Evolutionary conservation across 2,329 filamentous ascomycete species (phyloP).

Genomic region (Pseudogymnoascus pannorum): DNA sequence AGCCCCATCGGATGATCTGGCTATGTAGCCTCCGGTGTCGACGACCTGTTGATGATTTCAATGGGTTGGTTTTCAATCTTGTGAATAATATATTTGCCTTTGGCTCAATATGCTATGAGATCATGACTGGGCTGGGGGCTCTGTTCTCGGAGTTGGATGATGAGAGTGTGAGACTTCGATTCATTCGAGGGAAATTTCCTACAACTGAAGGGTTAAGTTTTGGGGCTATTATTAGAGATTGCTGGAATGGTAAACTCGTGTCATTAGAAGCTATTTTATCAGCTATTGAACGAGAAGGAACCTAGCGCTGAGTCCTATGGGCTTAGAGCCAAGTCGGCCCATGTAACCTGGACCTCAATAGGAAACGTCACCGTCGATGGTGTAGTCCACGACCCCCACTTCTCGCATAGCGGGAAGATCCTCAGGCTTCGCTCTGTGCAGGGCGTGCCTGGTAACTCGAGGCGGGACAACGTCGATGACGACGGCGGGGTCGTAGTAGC

Average conservation of each 20-base stretch:
- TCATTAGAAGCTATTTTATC: not conserved
- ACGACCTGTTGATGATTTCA: not conserved
- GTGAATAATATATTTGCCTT: not conserved
- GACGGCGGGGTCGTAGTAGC: too few species aligned
- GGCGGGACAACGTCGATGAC: too few species aligned
- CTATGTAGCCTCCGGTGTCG: conserved; percentile 1
- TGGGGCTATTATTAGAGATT: not conserved
- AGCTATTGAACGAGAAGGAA: not conserved
- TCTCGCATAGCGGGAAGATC: too few species aligned
- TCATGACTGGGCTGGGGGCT: not conserved
- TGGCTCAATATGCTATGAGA: conserved; percentile 7
- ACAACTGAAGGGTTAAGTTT: not conserved
- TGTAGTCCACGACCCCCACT: too few species aligned
- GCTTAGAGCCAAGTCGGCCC: not conserved
- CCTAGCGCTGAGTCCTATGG: not conserved
- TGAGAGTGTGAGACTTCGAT: not conserved
- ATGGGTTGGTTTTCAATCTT: not conserved
- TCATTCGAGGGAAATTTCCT: not conserved
- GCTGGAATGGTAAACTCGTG: not conserved
- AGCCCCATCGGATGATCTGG: not conserved
- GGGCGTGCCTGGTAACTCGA: too few species aligned
- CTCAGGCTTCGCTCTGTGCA: too few species aligned
- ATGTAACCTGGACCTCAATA: too few species aligned
- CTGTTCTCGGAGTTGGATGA: not conserved
- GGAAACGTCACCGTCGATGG: too few species aligned